Evolutionary conservation across 345 rosid genomes (phyloP).

Genomic region (Lepidium aucheri): DNA sequence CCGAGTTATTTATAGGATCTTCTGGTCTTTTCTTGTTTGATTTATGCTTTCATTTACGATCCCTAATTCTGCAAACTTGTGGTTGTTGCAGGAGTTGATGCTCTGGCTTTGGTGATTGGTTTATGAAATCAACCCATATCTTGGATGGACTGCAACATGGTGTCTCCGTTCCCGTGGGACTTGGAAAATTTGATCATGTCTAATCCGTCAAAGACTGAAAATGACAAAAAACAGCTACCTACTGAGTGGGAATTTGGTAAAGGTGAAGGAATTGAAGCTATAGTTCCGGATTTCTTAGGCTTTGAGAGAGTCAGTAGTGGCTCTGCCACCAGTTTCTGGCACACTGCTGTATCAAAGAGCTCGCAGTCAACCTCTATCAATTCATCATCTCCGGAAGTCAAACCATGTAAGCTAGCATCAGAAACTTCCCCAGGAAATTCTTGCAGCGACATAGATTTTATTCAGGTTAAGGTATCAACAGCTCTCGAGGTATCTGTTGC

Average conservation of each 20-base stretch:
- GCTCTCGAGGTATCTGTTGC: constrained; percentile 4
- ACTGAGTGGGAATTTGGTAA: constrained; percentile 51
- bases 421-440: constrained; percentile 23
- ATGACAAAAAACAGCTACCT: constrained; percentile 34
- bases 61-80: background rate
- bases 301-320: constrained; percentile 42
- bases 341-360: constrained; percentile 41
- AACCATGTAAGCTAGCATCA: constrained; percentile 10
- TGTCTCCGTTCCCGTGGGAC: constrained; percentile 60
- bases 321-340: constrained; percentile 56
- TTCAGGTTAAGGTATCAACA: constrained; percentile 10
- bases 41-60: background rate
- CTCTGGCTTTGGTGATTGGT: constrained; percentile 4
- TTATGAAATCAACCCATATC: constrained; percentile 37
- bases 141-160: constrained; percentile 73
- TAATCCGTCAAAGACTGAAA: constrained; percentile 39
- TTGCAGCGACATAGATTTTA: constrained; percentile 19
- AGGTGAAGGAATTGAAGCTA: constrained; percentile 50
- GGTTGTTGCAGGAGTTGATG: constrained; percentile 7
- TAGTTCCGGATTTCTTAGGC: constrained; percentile 42
- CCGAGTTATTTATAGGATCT: background rate
- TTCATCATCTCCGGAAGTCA: constrained; percentile 14
- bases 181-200: constrained; percentile 66
- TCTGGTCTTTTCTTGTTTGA: background rate
- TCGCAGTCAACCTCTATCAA: constrained; percentile 14